Evolutionary conservation across 768 basidiomycete species (phyloP), one percentile per base, ranked within the genome.

Genomic region (Phylloporus arenicola): DNA sequence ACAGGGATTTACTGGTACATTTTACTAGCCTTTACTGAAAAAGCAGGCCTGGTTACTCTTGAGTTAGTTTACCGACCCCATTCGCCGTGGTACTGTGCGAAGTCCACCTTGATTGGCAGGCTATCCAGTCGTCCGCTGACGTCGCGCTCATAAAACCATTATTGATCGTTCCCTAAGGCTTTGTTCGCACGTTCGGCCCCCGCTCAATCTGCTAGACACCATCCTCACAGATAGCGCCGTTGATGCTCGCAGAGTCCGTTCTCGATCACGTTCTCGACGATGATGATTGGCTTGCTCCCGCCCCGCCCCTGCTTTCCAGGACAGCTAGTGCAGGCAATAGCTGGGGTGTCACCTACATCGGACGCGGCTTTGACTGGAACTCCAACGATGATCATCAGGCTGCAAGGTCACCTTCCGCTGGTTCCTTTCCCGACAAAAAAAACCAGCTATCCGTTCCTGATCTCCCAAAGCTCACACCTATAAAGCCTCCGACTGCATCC

Each of bases 301-400:
- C 73, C 33, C 72, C 76, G 27, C 65, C 75, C 4, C 68, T 75
- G 25, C 74, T 84, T 17, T 81, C 83, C 68, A 73, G 79, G 52
- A 71, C 83, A 7, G 76, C 85, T 35, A 86, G 83, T 52, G 81
- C 85, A 47, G 80, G 83, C 29, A 80, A 81, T 54, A 89, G 87
- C 68, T 92, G 87, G 86, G 85, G 84, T 7, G 88, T 92, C 53
- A 91, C 89, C 17, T 88, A 81, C 33, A 84, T 91, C 42, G 89
- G 89, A 11, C 80, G 86, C 42, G 89, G 89, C 16, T 90, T 88
- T 62, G 75, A 87, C 66, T 90, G 88, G 86, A 75, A 75, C 48
- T 68, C 75, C 51, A 70, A 68, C 44, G 65, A 69, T 38, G 73
- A 73, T 31, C 63, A 68, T 31, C 54, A 43, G 14, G 25, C 48